A percentile compares a stretch with the other conserved stretches of the same genome.
Conservation (phyloP, 2,329 filamentous ascomycete species). For the Cladophialophora yegresii region DNA sequence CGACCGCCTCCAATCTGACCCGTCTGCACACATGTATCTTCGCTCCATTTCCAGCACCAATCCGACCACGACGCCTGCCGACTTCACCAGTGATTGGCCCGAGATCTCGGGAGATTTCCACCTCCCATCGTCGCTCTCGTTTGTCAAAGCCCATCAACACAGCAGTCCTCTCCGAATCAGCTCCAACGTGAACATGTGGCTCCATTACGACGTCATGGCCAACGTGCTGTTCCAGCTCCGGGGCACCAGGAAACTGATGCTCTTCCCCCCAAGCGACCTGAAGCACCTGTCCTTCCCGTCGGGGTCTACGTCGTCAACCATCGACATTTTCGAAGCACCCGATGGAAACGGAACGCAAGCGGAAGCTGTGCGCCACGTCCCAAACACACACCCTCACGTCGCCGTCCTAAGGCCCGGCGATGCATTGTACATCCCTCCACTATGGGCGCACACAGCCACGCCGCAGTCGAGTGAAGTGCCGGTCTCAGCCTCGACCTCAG, state of each 20-base stretch:
- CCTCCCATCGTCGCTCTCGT: constrained; percentile 63
- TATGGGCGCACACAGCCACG: constrained; percentile 79
- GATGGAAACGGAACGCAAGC: constrained; percentile 29
- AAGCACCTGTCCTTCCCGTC: constrained; percentile 68
- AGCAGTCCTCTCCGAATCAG: constrained; percentile 80
- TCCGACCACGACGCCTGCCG: constrained; percentile 70
- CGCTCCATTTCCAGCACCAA: constrained; percentile 71
- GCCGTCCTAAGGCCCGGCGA: constrained; percentile 70
- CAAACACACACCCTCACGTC: constrained; percentile 67
- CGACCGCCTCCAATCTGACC: constrained; percentile 55
- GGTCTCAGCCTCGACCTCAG: neutral
- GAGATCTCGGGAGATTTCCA: constrained; percentile 67
- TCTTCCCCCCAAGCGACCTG: constrained; percentile 79
- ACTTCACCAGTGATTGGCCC: constrained; percentile 71
- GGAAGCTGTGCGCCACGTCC: constrained; percentile 56
- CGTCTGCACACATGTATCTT: constrained; percentile 70
- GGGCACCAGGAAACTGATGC: constrained; percentile 70
- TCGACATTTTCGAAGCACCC: constrained; percentile 65
- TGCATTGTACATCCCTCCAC: constrained; percentile 74
- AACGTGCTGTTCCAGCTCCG: constrained; percentile 80
- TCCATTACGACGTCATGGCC: constrained; percentile 87
- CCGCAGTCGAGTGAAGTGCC: constrained; percentile 49
- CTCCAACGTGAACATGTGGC: constrained; percentile 80
- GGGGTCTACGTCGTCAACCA: constrained; percentile 75
- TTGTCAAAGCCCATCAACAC: constrained; percentile 65